phyloP scores from a whole-genome alignment of 495 filamentous ascomycete genomes.

The Hypoxylon trugodes region DNA sequence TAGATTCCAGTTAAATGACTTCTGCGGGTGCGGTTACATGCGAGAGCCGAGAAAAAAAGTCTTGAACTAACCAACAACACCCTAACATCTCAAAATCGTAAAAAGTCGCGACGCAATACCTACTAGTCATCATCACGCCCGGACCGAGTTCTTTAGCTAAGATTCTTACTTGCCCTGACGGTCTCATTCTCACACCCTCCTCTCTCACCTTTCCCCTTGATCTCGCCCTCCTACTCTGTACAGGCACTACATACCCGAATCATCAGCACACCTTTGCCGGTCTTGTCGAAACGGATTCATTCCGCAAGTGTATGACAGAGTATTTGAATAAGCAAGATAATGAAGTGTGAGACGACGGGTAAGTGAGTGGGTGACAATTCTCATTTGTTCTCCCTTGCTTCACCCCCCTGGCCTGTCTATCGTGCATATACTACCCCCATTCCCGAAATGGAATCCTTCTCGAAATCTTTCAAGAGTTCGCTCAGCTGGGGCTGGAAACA shows the following conservation, averaged over 20 bases:
- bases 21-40: background rate
- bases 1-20: background rate
- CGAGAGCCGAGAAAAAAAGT: background rate
- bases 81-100: background rate
- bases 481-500: slow-evolving; percentile 18
- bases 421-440: background rate
- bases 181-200: background rate
- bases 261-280: too few relatives aligned
- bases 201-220: background rate
- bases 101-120: slow-evolving; percentile 2
- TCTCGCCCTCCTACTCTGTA: too few relatives aligned
- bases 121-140: slow-evolving; percentile 2
- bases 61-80: background rate
- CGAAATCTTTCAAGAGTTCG: slow-evolving; percentile 21
- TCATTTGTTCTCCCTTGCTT: background rate
- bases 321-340: too few relatives aligned
- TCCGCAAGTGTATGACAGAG: too few relatives aligned
- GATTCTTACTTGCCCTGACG: background rate
- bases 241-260: too few relatives aligned
- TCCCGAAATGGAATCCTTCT: slow-evolving; percentile 26
- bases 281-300: too few relatives aligned
- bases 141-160: slow-evolving; percentile 6
- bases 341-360: too few relatives aligned
- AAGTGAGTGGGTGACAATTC: too few relatives aligned
- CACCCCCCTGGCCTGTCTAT: background rate